These are phyloP conservation scores for Plectosphaerella sp. DNA, from an alignment of 2,329 filamentous ascomycete species.

Conservation along the genomic window DNA sequence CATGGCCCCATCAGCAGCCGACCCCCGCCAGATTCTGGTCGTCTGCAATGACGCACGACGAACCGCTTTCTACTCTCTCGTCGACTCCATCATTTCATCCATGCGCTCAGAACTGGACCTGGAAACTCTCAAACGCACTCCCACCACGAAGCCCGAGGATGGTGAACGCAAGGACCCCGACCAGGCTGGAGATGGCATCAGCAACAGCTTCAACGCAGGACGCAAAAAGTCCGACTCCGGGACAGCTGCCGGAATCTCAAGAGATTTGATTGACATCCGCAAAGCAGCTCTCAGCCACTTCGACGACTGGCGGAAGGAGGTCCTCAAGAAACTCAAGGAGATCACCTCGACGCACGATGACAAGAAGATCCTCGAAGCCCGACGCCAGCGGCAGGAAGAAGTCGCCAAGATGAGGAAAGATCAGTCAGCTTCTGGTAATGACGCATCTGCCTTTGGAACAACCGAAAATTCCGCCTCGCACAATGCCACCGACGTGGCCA, in stretches of 20 bases:
- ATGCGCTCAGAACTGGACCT: conserved; percentile 49
- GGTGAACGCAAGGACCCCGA: conserved; percentile 12
- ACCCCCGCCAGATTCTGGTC: conserved; percentile 52
- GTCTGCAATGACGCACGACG: conserved; percentile 48
- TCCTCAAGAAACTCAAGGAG: conserved; percentile 67
- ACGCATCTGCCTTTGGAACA: conserved; percentile 33
- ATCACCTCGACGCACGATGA: conserved; percentile 51
- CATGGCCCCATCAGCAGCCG: conserved; percentile 51
- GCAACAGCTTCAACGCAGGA: background rate
- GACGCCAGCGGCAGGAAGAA: conserved; percentile 38
- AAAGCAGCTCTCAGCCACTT: conserved; percentile 62
- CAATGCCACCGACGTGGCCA: conserved; percentile 29
- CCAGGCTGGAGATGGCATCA: conserved; percentile 7
- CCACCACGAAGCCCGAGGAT: conserved; percentile 14
- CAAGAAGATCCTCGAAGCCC: conserved; percentile 39
- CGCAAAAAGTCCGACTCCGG: conserved; percentile 6
- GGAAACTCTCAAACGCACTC: conserved; percentile 17
- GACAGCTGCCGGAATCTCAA: conserved; percentile 7
- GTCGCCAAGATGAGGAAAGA: conserved; percentile 28
- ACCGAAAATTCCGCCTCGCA: conserved; percentile 14
- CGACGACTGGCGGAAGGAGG: conserved; percentile 70
- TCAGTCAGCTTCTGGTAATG: conserved; percentile 16
- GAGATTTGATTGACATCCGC: conserved; percentile 25
- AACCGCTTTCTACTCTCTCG: conserved; percentile 44
- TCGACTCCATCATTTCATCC: conserved; percentile 46